Evolutionary conservation across 441 rosid species (phyloP).

Genomic region (Capsella rubella): DNA sequence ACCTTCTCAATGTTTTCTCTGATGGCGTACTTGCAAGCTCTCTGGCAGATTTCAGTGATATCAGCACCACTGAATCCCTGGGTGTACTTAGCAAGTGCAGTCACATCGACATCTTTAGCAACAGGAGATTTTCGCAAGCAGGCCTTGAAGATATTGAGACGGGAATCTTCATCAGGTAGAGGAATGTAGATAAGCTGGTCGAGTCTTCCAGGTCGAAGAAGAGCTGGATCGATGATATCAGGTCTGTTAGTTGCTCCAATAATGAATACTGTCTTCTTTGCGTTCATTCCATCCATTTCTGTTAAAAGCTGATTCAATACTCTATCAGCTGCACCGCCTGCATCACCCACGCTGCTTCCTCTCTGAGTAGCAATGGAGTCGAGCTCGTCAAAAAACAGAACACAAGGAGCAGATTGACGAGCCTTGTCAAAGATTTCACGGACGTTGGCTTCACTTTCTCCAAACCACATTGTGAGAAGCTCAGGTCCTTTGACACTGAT

Average conservation of each 20-base stretch:
- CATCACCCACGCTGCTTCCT: slow-evolving; percentile 62
- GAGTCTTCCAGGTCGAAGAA: slow-evolving; percentile 69
- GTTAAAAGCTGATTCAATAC: slow-evolving; percentile 68
- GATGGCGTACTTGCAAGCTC: slow-evolving; percentile 67
- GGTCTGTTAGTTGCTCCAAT: slow-evolving; percentile 70
- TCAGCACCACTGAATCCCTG: slow-evolving; percentile 71
- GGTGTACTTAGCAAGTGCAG: slow-evolving; percentile 55
- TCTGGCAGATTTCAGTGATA: slow-evolving; percentile 66
- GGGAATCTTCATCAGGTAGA: slow-evolving; percentile 65
- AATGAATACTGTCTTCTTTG: slow-evolving; percentile 65
- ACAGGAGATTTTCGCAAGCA: slow-evolving; percentile 61
- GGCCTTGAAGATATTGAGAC: slow-evolving; percentile 63
- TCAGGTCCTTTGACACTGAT: slow-evolving; percentile 67
- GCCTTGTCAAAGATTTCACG: slow-evolving; percentile 72
- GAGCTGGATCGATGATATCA: slow-evolving; percentile 62
- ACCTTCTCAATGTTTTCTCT: slow-evolving; percentile 70
- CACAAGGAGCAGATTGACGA: slow-evolving; percentile 68
- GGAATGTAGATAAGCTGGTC: slow-evolving; percentile 72
- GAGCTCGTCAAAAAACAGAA: slow-evolving; percentile 68
- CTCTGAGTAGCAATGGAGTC: slow-evolving; percentile 74
- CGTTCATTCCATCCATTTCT: slow-evolving; percentile 70
- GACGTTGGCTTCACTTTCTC: slow-evolving; percentile 71
- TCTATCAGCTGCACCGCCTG: slow-evolving; percentile 73
- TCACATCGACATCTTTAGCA: slow-evolving; percentile 54
- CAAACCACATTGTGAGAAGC: slow-evolving; percentile 71